Conservation (phyloP, 106 monocot species). For the Dioscorea dumetorum region DNA sequence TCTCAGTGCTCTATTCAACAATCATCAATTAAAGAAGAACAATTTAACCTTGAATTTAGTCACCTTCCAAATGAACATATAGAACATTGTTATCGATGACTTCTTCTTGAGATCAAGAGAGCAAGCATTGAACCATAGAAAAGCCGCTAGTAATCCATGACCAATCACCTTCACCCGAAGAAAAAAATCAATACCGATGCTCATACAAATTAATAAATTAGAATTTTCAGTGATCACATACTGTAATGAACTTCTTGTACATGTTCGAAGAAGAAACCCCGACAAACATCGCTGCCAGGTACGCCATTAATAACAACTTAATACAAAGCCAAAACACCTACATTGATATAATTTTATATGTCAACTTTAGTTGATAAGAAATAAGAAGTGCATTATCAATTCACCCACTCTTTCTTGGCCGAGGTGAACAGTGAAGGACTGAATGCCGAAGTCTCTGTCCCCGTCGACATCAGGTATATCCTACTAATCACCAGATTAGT, state of each 20-base stretch:
- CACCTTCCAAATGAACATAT: conserved; percentile 62
- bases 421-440: conserved; percentile 46
- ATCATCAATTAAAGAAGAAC: too few species aligned
- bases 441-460: conserved; percentile 44
- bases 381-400: neutral
- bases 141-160: conserved; percentile 30
- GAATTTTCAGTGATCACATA: conserved; percentile 6
- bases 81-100: conserved; percentile 23
- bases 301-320: conserved; percentile 33
- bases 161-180: conserved; percentile 26
- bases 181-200: neutral
- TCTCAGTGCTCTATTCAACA: too few species aligned
- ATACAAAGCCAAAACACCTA: conserved; percentile 67
- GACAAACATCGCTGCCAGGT: conserved; percentile 29
- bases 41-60: neutral
- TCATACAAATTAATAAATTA: neutral
- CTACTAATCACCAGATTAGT: conserved; percentile 14
- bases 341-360: neutral
- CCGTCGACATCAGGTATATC: conserved; percentile 66
- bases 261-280: conserved; percentile 29
- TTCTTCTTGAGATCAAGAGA: conserved; percentile 21
- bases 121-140: conserved; percentile 20
- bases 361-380: neutral
- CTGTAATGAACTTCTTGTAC: conserved; percentile 20
- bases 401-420: conserved; percentile 37